Conservation (phyloP, 176 grass and related monocot genomes). For the Rhipidocladum racemiflorum region DNA sequence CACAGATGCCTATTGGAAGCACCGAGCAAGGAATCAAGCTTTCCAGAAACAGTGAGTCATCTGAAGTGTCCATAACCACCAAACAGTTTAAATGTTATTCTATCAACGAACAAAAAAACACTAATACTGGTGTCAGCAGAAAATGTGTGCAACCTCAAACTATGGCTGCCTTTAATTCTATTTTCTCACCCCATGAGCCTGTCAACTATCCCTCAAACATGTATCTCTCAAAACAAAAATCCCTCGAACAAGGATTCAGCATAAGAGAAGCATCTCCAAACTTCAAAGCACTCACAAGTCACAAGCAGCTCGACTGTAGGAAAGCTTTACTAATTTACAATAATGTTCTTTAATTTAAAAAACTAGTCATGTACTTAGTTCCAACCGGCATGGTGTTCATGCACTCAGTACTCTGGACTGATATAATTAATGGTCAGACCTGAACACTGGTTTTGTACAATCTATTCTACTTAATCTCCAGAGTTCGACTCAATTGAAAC, state of each 20-base stretch:
- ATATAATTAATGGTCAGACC: background rate
- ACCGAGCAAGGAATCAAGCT: background rate
- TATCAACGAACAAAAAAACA: background rate
- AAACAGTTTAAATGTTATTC: background rate
- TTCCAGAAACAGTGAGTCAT: background rate
- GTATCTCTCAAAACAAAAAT: background rate
- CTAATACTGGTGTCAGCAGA: background rate
- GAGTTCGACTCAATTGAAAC: background rate
- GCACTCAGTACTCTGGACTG: background rate
- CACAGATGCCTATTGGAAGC: background rate
- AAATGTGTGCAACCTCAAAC: slow-evolving; percentile 6
- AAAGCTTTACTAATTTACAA: background rate
- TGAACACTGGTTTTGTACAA: background rate
- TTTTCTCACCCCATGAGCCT: background rate
- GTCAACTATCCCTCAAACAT: background rate
- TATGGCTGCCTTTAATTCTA: background rate
- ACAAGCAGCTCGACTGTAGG: background rate
- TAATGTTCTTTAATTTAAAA: background rate
- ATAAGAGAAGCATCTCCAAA: background rate
- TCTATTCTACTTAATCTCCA: background rate
- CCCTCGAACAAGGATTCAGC: background rate
- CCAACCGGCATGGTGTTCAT: background rate
- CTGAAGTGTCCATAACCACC: background rate
- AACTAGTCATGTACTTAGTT: background rate
- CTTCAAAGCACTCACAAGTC: background rate